Base-by-base conservation (phyloP, 73 alveolate genomes). In the Stentor coeruleus region DNA sequence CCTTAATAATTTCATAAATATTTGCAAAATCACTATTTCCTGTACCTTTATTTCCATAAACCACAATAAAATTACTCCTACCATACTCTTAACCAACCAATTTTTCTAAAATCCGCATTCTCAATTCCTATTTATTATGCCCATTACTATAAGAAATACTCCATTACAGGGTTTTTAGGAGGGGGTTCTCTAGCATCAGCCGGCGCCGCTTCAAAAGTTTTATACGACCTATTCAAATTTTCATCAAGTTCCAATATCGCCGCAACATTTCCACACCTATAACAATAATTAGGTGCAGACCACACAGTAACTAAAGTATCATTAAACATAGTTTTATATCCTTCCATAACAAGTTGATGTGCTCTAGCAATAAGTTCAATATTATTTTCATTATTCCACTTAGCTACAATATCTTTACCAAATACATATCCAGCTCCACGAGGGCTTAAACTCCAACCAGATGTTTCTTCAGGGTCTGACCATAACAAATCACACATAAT, bases 401-500 rank as follows among this genome's bases (percentile, higher is more conserved):
- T 94, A 49, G 85, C 97, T 0, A 91, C 97, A 41, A 91, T 95
- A 85, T 89, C 97, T 82, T 91, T 97, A 38, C 99, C 99, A 84
- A 96, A 96, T 60, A 96, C 89, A 90, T 93, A 96, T 1, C 99
- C 99, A 3, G 99, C 99, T 3, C 99, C 99, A 81, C 99, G 85
- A 3, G 99, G 99, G 33, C 87, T 79, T 33, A 91, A 81, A 28
- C 94, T 92, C 98, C 96, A 96, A 31, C 94, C 86, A 41, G 86
- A 91, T 38, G 94, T 94, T 66, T 95, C 98, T 82, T 97, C 99
- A 1, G 99, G 99, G 82, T 97, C 99, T 37, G 97, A 86, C 99
- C 99, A 97, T 97, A 97, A 89, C 75, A 97, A 89, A 88, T 97
- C 99, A 35, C 99, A 97, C 98, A 97, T 92, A 2, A 99, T 98